Conservation (phyloP, 2,329 filamentous ascomycete species). For the Hymenoscyphus albidus region DNA sequence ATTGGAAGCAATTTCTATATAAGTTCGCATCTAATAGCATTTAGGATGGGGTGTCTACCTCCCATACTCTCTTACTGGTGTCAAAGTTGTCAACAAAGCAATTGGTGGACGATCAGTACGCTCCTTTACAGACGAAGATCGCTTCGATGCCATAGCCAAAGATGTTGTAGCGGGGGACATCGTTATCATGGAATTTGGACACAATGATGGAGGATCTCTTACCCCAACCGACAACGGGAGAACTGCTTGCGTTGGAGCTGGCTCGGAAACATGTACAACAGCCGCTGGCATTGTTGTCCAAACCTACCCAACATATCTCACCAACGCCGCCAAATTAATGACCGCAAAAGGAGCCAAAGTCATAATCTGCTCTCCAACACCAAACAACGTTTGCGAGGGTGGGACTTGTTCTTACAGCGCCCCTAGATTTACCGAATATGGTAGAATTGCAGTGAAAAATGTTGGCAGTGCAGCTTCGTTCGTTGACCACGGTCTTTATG, state of each 20-base stretch:
- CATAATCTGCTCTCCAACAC: slow-evolving; percentile 56
- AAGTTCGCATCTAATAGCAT: slow-evolving; percentile 14
- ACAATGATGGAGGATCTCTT: slow-evolving; percentile 62
- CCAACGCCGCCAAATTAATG: slow-evolving; percentile 28
- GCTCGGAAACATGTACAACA: slow-evolving; percentile 44
- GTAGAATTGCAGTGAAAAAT: slow-evolving; percentile 41
- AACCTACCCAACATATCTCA: slow-evolving; percentile 32
- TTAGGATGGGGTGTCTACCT: slow-evolving; percentile 63
- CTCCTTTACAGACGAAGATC: slow-evolving; percentile 62
- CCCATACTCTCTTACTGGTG: slow-evolving; percentile 45
- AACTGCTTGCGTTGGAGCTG: slow-evolving; percentile 48
- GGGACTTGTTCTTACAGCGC: slow-evolving; percentile 46
- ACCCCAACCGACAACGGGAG: slow-evolving; percentile 55
- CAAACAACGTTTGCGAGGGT: slow-evolving; percentile 60
- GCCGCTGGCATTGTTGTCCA: slow-evolving; percentile 47
- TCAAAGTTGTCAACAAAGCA: slow-evolving; percentile 58
- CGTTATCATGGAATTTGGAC: slow-evolving; percentile 59
- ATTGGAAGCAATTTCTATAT: not conserved
- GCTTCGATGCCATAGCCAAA: slow-evolving; percentile 55
- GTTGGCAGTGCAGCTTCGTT: slow-evolving; percentile 42
- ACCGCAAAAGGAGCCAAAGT: slow-evolving; percentile 56
- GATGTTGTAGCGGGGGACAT: slow-evolving; percentile 36
- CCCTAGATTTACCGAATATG: slow-evolving; percentile 55
- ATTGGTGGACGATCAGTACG: slow-evolving; percentile 63
- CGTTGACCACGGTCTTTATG: slow-evolving; percentile 56